Conservation (phyloP, 768 basidiomycete genomes). For the Xerocomus spinulosus region DNA sequence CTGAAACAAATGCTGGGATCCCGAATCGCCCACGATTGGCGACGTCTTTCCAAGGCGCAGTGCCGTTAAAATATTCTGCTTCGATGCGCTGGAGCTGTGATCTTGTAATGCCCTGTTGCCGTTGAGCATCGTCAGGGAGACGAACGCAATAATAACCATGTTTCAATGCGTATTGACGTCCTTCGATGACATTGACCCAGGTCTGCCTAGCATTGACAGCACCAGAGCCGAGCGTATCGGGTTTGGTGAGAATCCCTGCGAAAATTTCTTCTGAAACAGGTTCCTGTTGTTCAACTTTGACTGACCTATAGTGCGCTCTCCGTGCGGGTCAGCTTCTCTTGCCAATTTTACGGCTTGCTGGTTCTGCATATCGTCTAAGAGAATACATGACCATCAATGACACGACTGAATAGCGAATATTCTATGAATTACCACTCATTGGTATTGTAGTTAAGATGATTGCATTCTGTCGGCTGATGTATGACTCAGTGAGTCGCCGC, state of each 20-base stretch:
- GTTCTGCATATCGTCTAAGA: slow-evolving; percentile 64
- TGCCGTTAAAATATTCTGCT: slow-evolving; percentile 42
- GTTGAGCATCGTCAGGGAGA: slow-evolving; percentile 56
- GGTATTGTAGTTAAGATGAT: slow-evolving; percentile 65
- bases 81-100: slow-evolving; percentile 36
- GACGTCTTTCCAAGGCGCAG: slow-evolving; percentile 51
- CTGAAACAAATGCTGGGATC: slow-evolving; percentile 45
- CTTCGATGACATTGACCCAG: slow-evolving; percentile 55
- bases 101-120: slow-evolving; percentile 35
- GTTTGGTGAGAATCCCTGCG: slow-evolving; percentile 66
- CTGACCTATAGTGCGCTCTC: slow-evolving; percentile 60
- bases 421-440: slow-evolving; percentile 45
- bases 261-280: neutral
- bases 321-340: slow-evolving; percentile 45
- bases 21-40: slow-evolving; percentile 48
- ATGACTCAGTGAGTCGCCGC: slow-evolving; percentile 40
- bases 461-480: slow-evolving; percentile 48
- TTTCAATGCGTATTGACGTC: slow-evolving; percentile 39
- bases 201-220: slow-evolving; percentile 34
- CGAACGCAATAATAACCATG: slow-evolving; percentile 67
- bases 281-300: neutral
- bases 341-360: slow-evolving; percentile 56
- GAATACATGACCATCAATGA: neutral
- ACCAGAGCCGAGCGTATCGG: slow-evolving; percentile 49
- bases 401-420: neutral